These are phyloP conservation scores for Tylopilus rubrobrunneus DNA, from an alignment of 768 basidiomycete species.

Conservation along the genomic window DNA sequence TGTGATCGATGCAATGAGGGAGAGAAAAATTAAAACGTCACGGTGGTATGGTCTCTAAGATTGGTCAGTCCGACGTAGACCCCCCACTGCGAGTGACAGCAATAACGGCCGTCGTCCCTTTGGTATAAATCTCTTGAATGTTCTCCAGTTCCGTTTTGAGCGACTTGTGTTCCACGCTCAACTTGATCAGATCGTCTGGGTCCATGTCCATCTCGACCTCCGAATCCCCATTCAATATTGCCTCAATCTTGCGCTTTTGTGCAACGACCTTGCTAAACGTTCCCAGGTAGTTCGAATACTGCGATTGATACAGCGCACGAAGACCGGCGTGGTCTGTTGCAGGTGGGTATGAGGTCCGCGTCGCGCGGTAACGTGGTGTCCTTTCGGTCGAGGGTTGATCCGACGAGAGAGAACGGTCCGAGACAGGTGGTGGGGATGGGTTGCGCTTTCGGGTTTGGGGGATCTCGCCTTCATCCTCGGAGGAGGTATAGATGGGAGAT, in stretches of 20 bases:
- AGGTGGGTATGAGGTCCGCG: constrained; percentile 33
- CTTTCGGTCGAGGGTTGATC: constrained; percentile 15
- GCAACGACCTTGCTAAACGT: constrained; percentile 44
- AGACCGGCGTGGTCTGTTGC: constrained; percentile 50
- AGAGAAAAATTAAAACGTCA: not conserved
- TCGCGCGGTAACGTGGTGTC: constrained; percentile 20
- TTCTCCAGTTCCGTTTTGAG: constrained; percentile 51
- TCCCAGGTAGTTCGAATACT: constrained; percentile 50
- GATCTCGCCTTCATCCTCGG: constrained; percentile 54
- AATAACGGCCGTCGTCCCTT: constrained; percentile 2
- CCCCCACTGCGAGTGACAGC: not conserved
- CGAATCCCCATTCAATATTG: constrained; percentile 50
- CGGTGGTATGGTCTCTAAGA: not conserved
- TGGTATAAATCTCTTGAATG: constrained; percentile 40
- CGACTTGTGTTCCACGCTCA: constrained; percentile 43
- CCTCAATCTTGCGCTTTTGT: constrained; percentile 51
- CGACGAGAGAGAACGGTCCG: constrained; percentile 23
- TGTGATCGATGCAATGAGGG: not conserved
- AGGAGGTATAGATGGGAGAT: constrained; percentile 64
- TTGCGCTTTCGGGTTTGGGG: constrained; percentile 27
- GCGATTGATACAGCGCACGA: constrained; percentile 48
- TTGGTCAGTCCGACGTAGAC: constrained; percentile 12
- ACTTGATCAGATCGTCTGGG: constrained; percentile 45
- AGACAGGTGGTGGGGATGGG: constrained; percentile 25
- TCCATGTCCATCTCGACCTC: constrained; percentile 54